Evolutionary conservation across 805 yeast genomes (phyloP), one percentile per base, ranked within the genome.

Genomic region (Starmerella kuoi): DNA sequence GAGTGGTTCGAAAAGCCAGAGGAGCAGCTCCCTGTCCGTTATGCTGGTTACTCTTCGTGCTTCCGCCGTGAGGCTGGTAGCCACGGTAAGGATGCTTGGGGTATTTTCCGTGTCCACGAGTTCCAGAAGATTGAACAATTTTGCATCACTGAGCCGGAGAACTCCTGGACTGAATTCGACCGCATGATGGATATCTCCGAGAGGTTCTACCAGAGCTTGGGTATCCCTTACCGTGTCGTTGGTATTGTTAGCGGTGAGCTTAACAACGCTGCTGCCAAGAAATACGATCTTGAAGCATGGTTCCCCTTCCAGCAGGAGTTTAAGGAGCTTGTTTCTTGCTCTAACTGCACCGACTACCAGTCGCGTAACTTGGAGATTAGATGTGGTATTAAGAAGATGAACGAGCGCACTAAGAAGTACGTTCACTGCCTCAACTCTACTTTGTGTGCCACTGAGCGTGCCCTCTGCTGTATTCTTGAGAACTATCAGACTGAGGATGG

Each of bases 81-180:
- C 52, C 97, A 88, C 59, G 98, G 98, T 64, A 88, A 88, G 65
- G 98, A 91, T 60, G 98, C 98, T 38, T 91, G 98, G 98, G 98
- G 98, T 68, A 86, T 91, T 53, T 91, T 91, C 78, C 81, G 98
- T 69, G 97, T 91, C 46, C 98, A 91, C 62, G 94, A 94, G 49
- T 91, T 91, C 60, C 98, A 91, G 70, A 91, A 91, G 69, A 85
- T 91, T 58, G 98, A 91, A 70, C 98, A 91, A 68, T 91, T 91
- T 61, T 79, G 81, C 55, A 63, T 91, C 56, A 80, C 97, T 49
- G 98, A 91, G 70, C 98, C 98, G 44, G 97, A 87, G 63, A 84
- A 87, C 60, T 88, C 97, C 4, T 88, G 97, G 97, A 77, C 73
- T 50, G 97, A 91, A 72, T 91, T 91, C 58, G 96, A 91, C 63